Base-by-base conservation (phyloP, 257 asterid species). In the Capsicum rhomboideum region DNA sequence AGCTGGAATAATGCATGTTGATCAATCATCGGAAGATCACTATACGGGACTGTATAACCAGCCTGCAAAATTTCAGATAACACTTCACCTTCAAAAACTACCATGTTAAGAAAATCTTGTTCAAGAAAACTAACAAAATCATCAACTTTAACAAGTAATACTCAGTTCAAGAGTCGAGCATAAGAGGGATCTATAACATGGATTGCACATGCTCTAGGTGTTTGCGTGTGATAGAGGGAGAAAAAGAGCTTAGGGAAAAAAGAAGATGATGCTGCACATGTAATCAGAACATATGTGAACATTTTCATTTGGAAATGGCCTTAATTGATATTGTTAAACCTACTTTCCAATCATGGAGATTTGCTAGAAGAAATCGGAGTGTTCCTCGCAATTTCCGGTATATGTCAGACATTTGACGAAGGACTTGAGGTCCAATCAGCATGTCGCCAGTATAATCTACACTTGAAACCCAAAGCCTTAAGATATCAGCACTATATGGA, bases 271-370 rank as follows among this genome's bases (percentile, higher is more conserved):
- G 61, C 42, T 49, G 61, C 81, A 75, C 7, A 16, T 46, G 13
- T 75, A 26, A 75, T 26, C 17, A 49, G 81, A 75, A 17, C 58
- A 49, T 75, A 26, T 16, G 58, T 10, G 18, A 49, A 49, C 44
- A 75, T 14, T 75, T 16, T 49, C 34, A 75, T 26, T 75, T 49
- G 81, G 59, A 49, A 46, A 75, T 75, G 58, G 44, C 59, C 44
- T 26, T 31, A 50, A 75, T 75, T 75, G 61, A 66, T 54, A 82
- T 52, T 49, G 54, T 52, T 56, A 1, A 49, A 83, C 97, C 80
- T 91, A 96, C 99, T 88, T 96, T 93, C 99, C 99, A 96, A 86
- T 96, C 98, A 37, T 94, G 99, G 84, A 96, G 94, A 87, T 96
- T 96, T 50, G 94, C 98, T 86, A 96, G 85, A 89, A 96, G 97